These are phyloP conservation scores for Hanseniaspora nectarophila DNA, from an alignment of 805 yeast species.

Conservation along the genomic window DNA sequence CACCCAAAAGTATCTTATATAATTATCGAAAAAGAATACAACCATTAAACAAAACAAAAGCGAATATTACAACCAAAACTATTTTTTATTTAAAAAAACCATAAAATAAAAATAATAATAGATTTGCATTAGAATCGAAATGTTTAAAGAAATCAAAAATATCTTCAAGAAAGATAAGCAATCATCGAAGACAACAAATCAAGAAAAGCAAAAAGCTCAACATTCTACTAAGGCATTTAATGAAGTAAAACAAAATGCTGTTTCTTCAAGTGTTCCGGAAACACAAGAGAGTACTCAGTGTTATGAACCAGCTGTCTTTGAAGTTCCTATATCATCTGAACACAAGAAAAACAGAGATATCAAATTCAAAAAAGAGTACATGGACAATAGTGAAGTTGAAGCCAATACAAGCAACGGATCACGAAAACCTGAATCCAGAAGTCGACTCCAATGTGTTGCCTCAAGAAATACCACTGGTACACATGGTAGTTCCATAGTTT, in stretches of 20 bases:
- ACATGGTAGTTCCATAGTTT: conserved; percentile 9
- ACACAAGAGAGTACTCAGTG: not conserved
- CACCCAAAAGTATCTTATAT: no score
- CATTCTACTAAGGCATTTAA: not conserved
- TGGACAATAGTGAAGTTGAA: not conserved
- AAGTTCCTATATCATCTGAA: no score
- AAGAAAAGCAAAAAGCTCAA: not conserved
- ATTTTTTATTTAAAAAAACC: no score
- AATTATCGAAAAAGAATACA: no score
- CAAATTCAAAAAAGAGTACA: conserved; percentile 6
- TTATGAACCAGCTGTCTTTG: not conserved
- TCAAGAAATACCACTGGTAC: conserved; percentile 12
- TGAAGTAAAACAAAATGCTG: not conserved
- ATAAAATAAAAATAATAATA: not conserved
- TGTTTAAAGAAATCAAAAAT: conserved; percentile 12
- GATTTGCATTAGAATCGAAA: not conserved
- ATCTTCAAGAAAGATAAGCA: conserved; percentile 14
- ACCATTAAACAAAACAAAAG: no score
- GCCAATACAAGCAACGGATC: not conserved
- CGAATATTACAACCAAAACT: no score
- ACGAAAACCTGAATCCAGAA: not conserved
- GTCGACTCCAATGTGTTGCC: not conserved
- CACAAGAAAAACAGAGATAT: conserved; percentile 4
- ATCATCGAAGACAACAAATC: not conserved
- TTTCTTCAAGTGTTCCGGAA: not conserved